These are phyloP conservation scores for Pleurotus citrinopileatus DNA, from an alignment of 768 basidiomycete species.

Conservation along the genomic window DNA sequence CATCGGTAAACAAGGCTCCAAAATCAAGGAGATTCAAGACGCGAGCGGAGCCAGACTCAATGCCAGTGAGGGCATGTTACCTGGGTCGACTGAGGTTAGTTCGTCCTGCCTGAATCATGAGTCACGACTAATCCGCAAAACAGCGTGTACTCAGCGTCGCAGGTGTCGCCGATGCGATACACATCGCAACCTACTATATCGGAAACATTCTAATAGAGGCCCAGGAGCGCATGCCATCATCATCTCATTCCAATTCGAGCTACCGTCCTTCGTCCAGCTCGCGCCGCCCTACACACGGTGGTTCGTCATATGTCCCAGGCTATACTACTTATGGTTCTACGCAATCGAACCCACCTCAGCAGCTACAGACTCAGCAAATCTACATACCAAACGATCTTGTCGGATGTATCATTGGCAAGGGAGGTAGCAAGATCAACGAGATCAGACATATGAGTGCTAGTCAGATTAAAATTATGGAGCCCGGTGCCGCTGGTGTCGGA, in stretches of 20 bases:
- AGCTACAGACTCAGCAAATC: conserved; percentile 94
- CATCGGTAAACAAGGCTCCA: conserved; percentile 95
- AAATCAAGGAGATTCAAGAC: conserved; percentile 99
- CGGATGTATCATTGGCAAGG: conserved; percentile 97
- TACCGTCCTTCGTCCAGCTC: conserved; percentile 68
- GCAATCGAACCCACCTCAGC: conserved; percentile 58
- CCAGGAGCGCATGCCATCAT: conserved; percentile 77
- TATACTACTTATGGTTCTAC: conserved; percentile 46
- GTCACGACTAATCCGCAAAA: conserved; percentile 13
- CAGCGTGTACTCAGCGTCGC: conserved; percentile 97
- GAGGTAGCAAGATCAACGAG: conserved; percentile 98
- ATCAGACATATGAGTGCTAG: conserved; percentile 94
- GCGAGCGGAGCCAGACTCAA: conserved; percentile 95
- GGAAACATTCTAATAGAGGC: conserved; percentile 96
- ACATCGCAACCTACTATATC: conserved; percentile 99
- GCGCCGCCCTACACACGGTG: conserved; percentile 33
- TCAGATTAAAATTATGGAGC: conserved; percentile 98
- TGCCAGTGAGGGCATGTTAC: conserved; percentile 97
- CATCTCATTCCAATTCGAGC: conserved; percentile 54
- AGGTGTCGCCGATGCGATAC: conserved; percentile 97
- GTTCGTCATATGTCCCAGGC: conserved; percentile 73
- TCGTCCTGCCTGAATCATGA: conserved; percentile 11
- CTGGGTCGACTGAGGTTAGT: conserved; percentile 96
- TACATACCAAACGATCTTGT: conserved; percentile 98
- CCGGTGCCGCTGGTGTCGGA: conserved; percentile 73